Conservation (phyloP, 495 filamentous ascomycete species). For the Pseudoneurospora amorphoporcata region DNA sequence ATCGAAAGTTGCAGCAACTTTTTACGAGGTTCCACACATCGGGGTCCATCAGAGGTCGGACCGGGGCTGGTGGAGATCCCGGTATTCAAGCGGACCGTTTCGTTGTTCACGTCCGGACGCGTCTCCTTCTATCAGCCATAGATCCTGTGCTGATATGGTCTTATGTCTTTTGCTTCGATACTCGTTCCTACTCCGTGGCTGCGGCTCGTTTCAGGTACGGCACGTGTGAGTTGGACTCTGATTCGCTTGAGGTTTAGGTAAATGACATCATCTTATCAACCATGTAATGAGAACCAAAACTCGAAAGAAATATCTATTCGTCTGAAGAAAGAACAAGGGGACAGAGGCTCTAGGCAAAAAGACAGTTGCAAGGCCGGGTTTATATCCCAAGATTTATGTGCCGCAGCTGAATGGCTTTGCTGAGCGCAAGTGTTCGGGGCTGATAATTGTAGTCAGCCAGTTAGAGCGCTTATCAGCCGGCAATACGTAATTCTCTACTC, state of each 20-base stretch:
- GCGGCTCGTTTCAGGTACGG: neutral
- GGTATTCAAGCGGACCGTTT: neutral
- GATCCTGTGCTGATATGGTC: neutral
- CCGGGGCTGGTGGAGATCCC: neutral
- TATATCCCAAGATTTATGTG: neutral
- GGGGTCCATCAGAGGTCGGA: neutral
- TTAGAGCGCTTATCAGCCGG: neutral
- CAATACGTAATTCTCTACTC: neutral
- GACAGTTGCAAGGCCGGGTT: neutral
- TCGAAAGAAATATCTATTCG: neutral
- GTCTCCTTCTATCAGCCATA: neutral
- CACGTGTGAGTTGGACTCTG: neutral
- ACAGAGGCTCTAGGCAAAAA: neutral
- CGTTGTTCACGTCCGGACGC: neutral
- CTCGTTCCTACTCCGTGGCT: neutral
- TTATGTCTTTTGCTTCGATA: neutral
- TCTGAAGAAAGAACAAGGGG: neutral
- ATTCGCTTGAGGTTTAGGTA: neutral
- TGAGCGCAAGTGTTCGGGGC: neutral
- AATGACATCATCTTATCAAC: neutral
- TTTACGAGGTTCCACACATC: neutral
- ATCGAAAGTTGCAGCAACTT: neutral
- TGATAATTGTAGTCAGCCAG: neutral
- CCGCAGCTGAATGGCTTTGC: neutral
- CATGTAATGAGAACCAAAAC: neutral